A percentile compares a stretch with the other conserved stretches of the same genome.
Evolutionary conservation across 2,329 filamentous ascomycete genomes (phyloP).

Genomic region (Aspergillus ochraceoroseus): DNA sequence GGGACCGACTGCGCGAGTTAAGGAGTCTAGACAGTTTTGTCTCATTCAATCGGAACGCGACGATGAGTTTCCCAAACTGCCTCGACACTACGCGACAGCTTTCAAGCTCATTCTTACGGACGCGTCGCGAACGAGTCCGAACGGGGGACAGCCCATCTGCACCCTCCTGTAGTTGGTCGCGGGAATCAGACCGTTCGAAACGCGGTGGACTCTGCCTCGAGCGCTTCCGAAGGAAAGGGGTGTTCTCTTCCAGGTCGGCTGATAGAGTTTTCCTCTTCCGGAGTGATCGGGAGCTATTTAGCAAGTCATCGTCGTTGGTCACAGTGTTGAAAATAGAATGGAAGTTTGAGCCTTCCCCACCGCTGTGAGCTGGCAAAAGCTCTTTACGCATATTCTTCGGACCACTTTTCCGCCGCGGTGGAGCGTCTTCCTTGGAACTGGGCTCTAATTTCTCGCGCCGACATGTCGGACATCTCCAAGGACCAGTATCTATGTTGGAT

Average conservation of each 20-base stretch:
- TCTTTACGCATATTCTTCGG: slow-evolving; percentile 66
- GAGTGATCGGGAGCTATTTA: slow-evolving; percentile 71
- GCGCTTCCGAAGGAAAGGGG: slow-evolving; percentile 48
- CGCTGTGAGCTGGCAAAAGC: slow-evolving; percentile 64
- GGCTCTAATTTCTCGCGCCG: slow-evolving; percentile 42
- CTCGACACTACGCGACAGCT: slow-evolving; percentile 40
- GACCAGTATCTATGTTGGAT: slow-evolving; percentile 46
- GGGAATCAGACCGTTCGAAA: slow-evolving; percentile 21
- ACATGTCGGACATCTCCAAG: slow-evolving; percentile 60
- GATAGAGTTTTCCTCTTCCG: slow-evolving; percentile 82
- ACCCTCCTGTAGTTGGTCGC: slow-evolving; percentile 21
- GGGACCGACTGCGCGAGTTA: slow-evolving; percentile 55
- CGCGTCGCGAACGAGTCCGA: slow-evolving; percentile 56
- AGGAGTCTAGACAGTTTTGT: slow-evolving; percentile 58
- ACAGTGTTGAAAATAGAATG: slow-evolving; percentile 73
- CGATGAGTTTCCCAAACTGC: slow-evolving; percentile 47
- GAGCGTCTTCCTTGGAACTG: slow-evolving; percentile 22
- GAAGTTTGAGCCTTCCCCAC: slow-evolving; percentile 61
- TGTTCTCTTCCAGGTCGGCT: slow-evolving; percentile 51
- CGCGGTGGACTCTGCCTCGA: slow-evolving; percentile 33
- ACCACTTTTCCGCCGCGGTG: slow-evolving; percentile 50
- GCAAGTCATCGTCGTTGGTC: slow-evolving; percentile 65
- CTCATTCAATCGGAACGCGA: slow-evolving; percentile 57
- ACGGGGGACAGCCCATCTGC: slow-evolving; percentile 24
- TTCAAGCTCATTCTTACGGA: slow-evolving; percentile 42